These are phyloP conservation scores for Cicer chorassanicum DNA, from an alignment of 306 rosid genomes.

Conservation along the genomic window DNA sequence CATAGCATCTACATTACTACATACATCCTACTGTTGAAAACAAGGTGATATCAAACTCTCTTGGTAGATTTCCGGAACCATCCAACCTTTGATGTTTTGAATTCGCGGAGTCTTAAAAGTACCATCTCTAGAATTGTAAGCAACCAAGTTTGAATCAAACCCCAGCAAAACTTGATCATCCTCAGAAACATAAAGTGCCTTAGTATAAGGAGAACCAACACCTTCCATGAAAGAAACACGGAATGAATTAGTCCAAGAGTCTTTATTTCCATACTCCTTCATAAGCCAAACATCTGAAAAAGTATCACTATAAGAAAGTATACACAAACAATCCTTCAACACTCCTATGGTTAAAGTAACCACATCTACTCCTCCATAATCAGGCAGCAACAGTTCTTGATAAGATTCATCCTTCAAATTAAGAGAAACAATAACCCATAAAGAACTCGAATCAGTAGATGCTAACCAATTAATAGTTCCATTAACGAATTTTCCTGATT, in stretches of 20 bases:
- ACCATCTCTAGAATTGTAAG: slow-evolving; percentile 38
- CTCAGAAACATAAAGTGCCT: slow-evolving; percentile 30
- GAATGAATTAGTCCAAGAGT: slow-evolving; percentile 50
- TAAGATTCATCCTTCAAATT: slow-evolving; percentile 48
- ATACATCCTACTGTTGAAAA: neutral
- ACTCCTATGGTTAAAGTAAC: neutral
- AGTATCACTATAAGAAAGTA: neutral
- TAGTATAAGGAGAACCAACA: neutral
- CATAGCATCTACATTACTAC: neutral
- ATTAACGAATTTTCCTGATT: slow-evolving; percentile 37
- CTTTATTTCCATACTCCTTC: slow-evolving; percentile 50
- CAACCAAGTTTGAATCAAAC: neutral
- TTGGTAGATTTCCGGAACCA: slow-evolving; percentile 5
- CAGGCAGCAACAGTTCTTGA: slow-evolving; percentile 43
- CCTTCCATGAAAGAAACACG: neutral
- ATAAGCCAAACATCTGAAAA: slow-evolving; percentile 44
- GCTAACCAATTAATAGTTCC: slow-evolving; percentile 51
- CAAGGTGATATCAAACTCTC: slow-evolving; percentile 55
- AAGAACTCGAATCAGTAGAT: neutral
- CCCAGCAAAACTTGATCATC: slow-evolving; percentile 42
- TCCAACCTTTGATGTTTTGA: neutral
- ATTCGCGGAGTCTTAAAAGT: neutral
- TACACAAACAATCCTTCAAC: slow-evolving; percentile 39
- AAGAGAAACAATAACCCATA: slow-evolving; percentile 40
- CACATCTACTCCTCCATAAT: neutral